These are phyloP conservation scores for Globisporangium acanthophoron DNA, from an alignment of 352 stramenopile genomes.

Conservation along the genomic window DNA sequence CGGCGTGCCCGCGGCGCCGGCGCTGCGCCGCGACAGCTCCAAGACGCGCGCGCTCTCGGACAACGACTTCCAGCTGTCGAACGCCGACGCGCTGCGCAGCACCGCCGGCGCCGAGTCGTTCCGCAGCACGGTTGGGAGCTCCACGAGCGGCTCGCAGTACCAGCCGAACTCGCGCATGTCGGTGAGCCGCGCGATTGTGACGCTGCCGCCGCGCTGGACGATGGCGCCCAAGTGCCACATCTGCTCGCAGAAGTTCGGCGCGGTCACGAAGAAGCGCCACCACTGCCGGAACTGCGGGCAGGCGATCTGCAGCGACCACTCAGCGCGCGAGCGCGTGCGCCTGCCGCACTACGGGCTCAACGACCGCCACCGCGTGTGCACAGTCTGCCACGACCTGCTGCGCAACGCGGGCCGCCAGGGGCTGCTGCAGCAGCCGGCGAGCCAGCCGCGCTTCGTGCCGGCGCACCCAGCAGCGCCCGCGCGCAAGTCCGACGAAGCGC, in stretches of 20 bases:
- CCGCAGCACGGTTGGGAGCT: slow-evolving; percentile 24
- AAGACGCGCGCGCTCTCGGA: slow-evolving; percentile 65
- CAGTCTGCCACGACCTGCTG: slow-evolving; percentile 72
- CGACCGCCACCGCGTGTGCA: slow-evolving; percentile 78
- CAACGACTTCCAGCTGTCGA: slow-evolving; percentile 41
- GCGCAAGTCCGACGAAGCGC: slow-evolving; percentile 54
- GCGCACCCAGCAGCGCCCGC: slow-evolving; percentile 7
- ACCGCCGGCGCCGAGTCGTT: slow-evolving; percentile 7
- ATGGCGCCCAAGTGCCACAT: slow-evolving; percentile 83
- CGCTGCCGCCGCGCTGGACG: slow-evolving; percentile 76
- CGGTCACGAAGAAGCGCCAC: slow-evolving; percentile 78
- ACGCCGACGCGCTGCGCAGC: slow-evolving; percentile 2
- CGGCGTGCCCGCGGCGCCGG: neutral
- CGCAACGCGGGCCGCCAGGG: slow-evolving; percentile 40
- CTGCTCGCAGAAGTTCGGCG: slow-evolving; percentile 73
- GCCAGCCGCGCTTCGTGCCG: slow-evolving; percentile 12
- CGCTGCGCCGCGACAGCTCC: slow-evolving; percentile 19
- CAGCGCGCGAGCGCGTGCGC: slow-evolving; percentile 72
- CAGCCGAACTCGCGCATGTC: slow-evolving; percentile 33
- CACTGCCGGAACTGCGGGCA: slow-evolving; percentile 86
- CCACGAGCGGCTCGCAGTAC: slow-evolving; percentile 15
- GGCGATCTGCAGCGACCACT: slow-evolving; percentile 84
- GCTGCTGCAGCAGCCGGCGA: slow-evolving; percentile 16
- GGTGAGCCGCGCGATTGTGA: slow-evolving; percentile 31
- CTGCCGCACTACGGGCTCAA: slow-evolving; percentile 78